Base-by-base conservation (phyloP, 1,284 basidiomycete genomes). In the Heterobasidion parviporum region DNA sequence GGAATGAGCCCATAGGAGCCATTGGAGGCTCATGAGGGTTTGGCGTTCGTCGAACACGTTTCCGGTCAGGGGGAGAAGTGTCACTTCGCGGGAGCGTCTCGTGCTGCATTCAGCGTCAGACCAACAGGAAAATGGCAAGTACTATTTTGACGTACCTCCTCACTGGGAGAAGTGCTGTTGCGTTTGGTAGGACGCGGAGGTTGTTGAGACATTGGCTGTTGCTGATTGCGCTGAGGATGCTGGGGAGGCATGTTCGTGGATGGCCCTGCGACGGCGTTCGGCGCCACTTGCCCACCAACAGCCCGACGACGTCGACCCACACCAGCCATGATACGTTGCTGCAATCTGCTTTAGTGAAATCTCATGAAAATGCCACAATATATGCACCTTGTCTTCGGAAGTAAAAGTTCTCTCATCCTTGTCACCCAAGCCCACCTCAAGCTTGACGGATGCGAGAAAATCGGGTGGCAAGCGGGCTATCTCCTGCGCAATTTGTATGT, bases 141-240 rank as follows among this genome's bases (percentile, higher is more conserved):
- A 54, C 46, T 16, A 56, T 51, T 15, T n/a, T 16, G 36, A 60
- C 63, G 62, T 63, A 87, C 85, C 65, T 87, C 86, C 65, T 86
- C 85, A 50, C 78, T 80, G 6, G 86, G 85, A 2, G 85, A 85
- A 12, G 82, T 83, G 61, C 85, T 87, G 60, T 72, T 83, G 51
- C 86, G 77, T 65, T 89, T 88, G 38, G 70, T 68, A 6, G 71
- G 67, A 46, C 75, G 74, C 50, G 70, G 62, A 49, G 66, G 65
- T 12, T 67, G 67, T 36, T 63, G 63, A 49, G 63, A 64, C 43
- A 61, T 57, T 38, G 53, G 50, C 43, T 53, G 52, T n/a, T 63
- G 63, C 9, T 59, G 58, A 47, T 63, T 65, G 32, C 63, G 62
- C 20, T 64, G 66, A 32, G 64, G 68, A 18, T 65, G 69, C 47